Base-by-base conservation (phyloP, 306 rosid genomes). In the Trichosanthes truncata region DNA sequence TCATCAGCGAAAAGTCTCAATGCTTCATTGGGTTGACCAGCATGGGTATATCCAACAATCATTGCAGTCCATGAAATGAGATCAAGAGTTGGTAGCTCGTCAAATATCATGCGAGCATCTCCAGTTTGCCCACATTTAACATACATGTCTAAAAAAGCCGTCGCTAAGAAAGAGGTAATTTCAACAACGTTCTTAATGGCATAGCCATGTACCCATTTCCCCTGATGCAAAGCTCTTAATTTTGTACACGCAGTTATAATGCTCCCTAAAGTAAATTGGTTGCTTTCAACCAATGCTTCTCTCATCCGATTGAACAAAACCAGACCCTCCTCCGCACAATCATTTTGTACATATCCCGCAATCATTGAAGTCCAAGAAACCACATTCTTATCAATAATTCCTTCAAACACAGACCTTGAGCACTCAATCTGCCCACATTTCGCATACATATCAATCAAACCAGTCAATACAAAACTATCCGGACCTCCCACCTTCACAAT, bases 331-430 rank as follows among this genome's bases (percentile, higher is more conserved):
- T 52, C 69, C 5, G 85, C 82, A 65, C 93, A 90, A 18, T 86
- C 93, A 78, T 89, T 92, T 51, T 90, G 92, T 60, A 90, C 92
- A 74, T 90, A 90, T 23, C 93, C 97, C 5, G 81, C 87, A 51
- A 90, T 92, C 96, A 92, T 87, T 15, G 96, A 86, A 79, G 90
- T 92, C 92, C 96, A 92, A 9, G 92, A 88, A 33, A 92, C 91
- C 74, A 92, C 92, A 66, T 80, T 80, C 48, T 86, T 79, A 3
- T 84, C 87, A 21, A 80, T 40, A 31, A 90, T 84, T 74, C 85
- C 90, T 89, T 41, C 72, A 18, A 65, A 65, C 65, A 88, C 90
- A 43, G 88, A 86, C 3, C 46, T 33, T 65, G 72, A 35, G 46
- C 72, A 35, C 46, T 35, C 46, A 65, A 65, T 36, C 46, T 65